Conservation (phyloP, 257 asterid genomes). For the Solanum tacnaense region DNA sequence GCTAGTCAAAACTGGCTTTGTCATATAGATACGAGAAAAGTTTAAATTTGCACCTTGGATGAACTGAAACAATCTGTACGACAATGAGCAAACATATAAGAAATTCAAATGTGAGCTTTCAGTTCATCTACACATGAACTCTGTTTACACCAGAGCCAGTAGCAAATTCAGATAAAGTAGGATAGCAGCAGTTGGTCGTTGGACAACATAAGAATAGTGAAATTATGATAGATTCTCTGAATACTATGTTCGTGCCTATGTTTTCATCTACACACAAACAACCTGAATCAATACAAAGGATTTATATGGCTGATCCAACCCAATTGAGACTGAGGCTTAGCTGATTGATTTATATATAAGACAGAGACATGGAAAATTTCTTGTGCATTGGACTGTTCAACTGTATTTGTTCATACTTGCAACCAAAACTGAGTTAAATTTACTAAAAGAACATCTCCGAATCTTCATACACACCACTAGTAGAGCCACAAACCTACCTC, state of each 20-base stretch:
- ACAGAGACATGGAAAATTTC: background rate
- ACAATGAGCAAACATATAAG: background rate
- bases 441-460: background rate
- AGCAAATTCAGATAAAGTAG: background rate
- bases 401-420: background rate
- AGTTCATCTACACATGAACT: background rate
- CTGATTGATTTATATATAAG: background rate
- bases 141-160: background rate
- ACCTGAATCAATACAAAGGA: background rate
- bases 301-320: background rate
- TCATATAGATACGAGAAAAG: slow-evolving; percentile 53
- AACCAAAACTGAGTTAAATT: background rate
- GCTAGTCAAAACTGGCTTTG: slow-evolving; percentile 72
- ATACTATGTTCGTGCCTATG: background rate
- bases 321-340: background rate
- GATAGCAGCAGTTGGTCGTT: background rate
- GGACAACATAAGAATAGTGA: background rate
- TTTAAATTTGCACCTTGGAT: slow-evolving; percentile 83
- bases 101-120: background rate
- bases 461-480: background rate
- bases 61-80: slow-evolving; percentile 56
- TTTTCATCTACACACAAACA: background rate
- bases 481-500: background rate
- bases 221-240: background rate
- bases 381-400: background rate